Conservation (phyloP, 164 flowering plant species). For the Paratinospora sagittata region DNA sequence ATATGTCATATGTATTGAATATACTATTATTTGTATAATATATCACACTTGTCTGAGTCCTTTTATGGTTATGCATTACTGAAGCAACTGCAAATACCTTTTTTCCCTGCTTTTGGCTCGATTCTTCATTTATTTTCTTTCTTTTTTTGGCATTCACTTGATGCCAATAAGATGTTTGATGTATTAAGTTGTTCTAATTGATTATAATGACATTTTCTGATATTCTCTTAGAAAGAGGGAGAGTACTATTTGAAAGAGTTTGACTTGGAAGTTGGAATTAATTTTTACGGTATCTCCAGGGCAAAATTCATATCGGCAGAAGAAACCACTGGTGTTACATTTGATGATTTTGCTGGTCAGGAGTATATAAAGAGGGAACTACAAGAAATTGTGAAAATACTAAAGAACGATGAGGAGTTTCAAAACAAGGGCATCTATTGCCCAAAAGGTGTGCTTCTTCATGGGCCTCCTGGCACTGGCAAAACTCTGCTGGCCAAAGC, state of each 20-base stretch:
- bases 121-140: not conserved
- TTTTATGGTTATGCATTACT: not conserved
- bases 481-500: constrained; percentile 95
- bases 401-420: constrained; percentile 85
- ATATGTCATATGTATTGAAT: not conserved
- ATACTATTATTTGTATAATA: not conserved
- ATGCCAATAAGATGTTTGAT: no score
- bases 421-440: constrained; percentile 90
- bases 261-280: not conserved
- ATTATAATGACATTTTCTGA: constrained; percentile 1
- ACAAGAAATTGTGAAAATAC: constrained; percentile 84
- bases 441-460: constrained; percentile 95
- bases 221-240: not conserved
- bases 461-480: constrained; percentile 99
- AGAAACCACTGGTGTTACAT: constrained; percentile 88
- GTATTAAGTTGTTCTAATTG: not conserved
- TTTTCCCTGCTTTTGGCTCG: not conserved
- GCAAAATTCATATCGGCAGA: constrained; percentile 97
- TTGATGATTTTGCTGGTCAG: constrained; percentile 97
- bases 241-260: not conserved
- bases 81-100: not conserved
- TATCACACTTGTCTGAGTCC: no score
- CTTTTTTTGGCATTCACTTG: not conserved
- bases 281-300: constrained; percentile 32
- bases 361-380: constrained; percentile 91